These are phyloP conservation scores for Vitis rotundifolia DNA, from an alignment of 164 flowering plant genomes.

Conservation along the genomic window DNA sequence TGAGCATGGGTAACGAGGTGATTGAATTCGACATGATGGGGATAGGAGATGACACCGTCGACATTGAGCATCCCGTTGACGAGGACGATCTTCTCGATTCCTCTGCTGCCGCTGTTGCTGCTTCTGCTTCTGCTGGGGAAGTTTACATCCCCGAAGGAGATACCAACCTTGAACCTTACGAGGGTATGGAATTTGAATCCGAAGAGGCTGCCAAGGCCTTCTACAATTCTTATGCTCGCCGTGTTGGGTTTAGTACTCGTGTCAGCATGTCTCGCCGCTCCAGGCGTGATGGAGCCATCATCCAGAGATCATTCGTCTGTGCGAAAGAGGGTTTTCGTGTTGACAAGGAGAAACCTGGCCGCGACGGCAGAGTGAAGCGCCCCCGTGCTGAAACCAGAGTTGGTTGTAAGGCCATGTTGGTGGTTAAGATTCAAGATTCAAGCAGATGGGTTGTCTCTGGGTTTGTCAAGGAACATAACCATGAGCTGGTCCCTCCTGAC, in stretches of 20 bases:
- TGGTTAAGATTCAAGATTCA: slow-evolving; percentile 28
- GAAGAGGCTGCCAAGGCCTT: slow-evolving; percentile 52
- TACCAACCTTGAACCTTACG: slow-evolving; percentile 38
- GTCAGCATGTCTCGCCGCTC: slow-evolving; percentile 45
- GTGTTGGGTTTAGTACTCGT: slow-evolving; percentile 42
- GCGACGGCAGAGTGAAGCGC: slow-evolving; percentile 26
- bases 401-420: slow-evolving; percentile 38
- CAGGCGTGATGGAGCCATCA: slow-evolving; percentile 42
- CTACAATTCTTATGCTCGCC: slow-evolving; percentile 48
- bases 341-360: slow-evolving; percentile 18
- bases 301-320: slow-evolving; percentile 43
- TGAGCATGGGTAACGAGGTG: slow-evolving; percentile 28
- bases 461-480: slow-evolving; percentile 35
- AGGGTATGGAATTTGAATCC: slow-evolving; percentile 52
- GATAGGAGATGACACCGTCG: slow-evolving; percentile 28
- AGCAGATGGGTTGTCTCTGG: slow-evolving; percentile 39
- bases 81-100: slow-evolving; percentile 21
- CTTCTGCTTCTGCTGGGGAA: slow-evolving; percentile 1
- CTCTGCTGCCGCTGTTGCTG: not conserved
- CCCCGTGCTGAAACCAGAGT: slow-evolving; percentile 40
- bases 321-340: slow-evolving; percentile 49
- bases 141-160: slow-evolving; percentile 30
- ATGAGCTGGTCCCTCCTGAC: slow-evolving; percentile 34
- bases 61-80: slow-evolving; percentile 28
- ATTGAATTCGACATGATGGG: slow-evolving; percentile 39